Evolutionary conservation across 1,284 basidiomycete genomes (phyloP).

Genomic region (Agroathelia rolfsii): DNA sequence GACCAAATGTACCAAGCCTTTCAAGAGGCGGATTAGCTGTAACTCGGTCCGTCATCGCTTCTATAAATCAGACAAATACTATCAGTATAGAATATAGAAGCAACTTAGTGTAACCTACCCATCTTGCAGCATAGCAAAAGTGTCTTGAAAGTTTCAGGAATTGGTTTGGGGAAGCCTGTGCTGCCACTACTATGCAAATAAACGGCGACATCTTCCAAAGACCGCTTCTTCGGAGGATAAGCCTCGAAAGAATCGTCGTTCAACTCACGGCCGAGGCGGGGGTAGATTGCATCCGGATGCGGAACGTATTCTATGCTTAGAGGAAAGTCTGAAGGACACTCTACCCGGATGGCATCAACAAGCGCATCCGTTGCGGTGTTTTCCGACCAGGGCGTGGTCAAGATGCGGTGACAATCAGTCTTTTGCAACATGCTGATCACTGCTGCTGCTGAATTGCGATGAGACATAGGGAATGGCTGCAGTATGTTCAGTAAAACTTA

Average conservation of each 20-base stretch:
- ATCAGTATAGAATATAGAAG: no score
- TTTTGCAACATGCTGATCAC: conserved; percentile 16
- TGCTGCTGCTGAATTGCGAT: conserved; percentile 18
- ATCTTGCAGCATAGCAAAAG: conserved; percentile 1
- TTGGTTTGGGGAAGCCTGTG: conserved; percentile 17
- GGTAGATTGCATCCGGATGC: conserved; percentile 16
- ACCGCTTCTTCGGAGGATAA: conserved; percentile 11
- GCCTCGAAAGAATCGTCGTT: conserved; percentile 13
- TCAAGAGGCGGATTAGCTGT: no score
- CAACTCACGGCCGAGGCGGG: conserved; percentile 19
- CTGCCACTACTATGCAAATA: conserved; percentile 20
- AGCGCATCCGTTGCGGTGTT: conserved; percentile 14
- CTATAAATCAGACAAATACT: no score
- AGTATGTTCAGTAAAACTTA: background rate
- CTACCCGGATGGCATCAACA: conserved; percentile 9
- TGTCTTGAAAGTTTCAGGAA: conserved; percentile 11
- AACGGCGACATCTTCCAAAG: conserved; percentile 4
- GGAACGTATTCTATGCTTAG: conserved; percentile 18
- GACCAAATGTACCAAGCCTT: background rate
- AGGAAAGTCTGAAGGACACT: conserved; percentile 9
- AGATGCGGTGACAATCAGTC: conserved; percentile 16
- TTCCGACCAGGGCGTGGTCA: conserved; percentile 16
- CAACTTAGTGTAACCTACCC: conserved; percentile 3
- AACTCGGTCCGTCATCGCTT: no score
- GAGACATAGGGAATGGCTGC: conserved; percentile 25